Evolutionary conservation across 805 yeast species (phyloP).

Genomic region (Pichia eremophila): DNA sequence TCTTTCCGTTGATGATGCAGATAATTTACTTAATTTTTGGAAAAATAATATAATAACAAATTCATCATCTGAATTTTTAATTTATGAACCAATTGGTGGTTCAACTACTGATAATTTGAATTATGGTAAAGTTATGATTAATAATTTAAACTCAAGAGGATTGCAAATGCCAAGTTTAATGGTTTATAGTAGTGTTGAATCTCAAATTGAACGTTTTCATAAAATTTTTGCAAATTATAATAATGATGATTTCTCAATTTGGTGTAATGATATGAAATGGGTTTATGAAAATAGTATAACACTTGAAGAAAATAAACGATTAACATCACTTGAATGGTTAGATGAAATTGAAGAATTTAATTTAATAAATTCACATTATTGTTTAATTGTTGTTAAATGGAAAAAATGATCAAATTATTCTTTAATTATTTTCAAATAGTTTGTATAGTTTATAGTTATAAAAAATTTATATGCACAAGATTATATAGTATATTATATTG

Average conservation of each 20-base stretch:
- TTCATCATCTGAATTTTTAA: constrained; percentile 23
- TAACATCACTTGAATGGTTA: constrained; percentile 49
- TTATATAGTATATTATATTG: neutral
- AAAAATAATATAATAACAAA: constrained; percentile 17
- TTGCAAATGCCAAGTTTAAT: constrained; percentile 50
- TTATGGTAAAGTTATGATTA: constrained; percentile 62
- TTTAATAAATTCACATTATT: constrained; percentile 54
- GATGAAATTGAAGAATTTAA: constrained; percentile 70
- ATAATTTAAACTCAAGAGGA: constrained; percentile 52
- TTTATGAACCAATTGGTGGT: constrained; percentile 66
- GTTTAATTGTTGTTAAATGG: constrained; percentile 28
- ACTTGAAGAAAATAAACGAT: constrained; percentile 31
- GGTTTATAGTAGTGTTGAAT: constrained; percentile 37
- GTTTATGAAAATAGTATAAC: constrained; percentile 36
- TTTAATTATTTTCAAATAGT: neutral
- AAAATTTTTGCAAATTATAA: constrained; percentile 10
- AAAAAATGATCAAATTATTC: neutral
- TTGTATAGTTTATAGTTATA: neutral
- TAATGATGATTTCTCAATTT: constrained; percentile 10
- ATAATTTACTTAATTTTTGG: constrained; percentile 36
- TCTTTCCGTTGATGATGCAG: constrained; percentile 41
- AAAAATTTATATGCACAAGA: neutral
- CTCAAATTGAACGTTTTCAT: constrained; percentile 31
- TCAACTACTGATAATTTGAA: constrained; percentile 21
- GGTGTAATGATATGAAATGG: constrained; percentile 37